Conservation (phyloP, 208 protist genomes). For the Trypanosoma conorhini region DNA sequence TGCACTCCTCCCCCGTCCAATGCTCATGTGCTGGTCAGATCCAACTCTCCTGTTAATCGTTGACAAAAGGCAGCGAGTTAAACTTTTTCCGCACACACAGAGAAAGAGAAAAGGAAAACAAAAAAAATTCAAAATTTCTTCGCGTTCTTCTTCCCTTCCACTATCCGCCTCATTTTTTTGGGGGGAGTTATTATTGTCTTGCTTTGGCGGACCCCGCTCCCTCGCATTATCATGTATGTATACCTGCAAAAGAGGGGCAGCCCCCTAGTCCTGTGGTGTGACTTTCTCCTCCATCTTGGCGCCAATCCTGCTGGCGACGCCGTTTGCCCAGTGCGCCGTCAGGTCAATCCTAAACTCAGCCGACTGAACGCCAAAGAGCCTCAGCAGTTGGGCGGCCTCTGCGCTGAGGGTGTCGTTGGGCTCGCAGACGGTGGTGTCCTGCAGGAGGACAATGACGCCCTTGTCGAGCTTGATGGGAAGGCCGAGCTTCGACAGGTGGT, state of each 20-base stretch:
- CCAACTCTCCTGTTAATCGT: constrained; percentile 14
- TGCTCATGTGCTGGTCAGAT: neutral
- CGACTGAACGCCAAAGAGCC: constrained; percentile 81
- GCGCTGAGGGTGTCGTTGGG: constrained; percentile 88
- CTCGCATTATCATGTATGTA: neutral
- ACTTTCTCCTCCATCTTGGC: constrained; percentile 20
- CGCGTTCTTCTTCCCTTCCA: neutral
- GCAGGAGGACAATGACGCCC: constrained; percentile 87
- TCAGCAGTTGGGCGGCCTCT: constrained; percentile 90
- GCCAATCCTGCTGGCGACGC: constrained; percentile 76
- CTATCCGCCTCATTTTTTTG: neutral
- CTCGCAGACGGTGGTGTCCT: constrained; percentile 91
- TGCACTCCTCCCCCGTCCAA: neutral
- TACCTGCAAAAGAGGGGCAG: neutral
- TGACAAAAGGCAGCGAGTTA: neutral
- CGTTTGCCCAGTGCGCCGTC: constrained; percentile 87
- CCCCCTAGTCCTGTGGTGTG: neutral
- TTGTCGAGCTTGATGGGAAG: constrained; percentile 91
- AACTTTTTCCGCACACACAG: neutral
- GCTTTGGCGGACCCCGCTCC: neutral
- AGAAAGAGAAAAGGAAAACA: constrained; percentile 4
- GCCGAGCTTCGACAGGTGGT: constrained; percentile 90
- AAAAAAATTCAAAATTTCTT: neutral
- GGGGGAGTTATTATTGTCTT: neutral
- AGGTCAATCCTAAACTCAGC: constrained; percentile 86